Evolutionary conservation across 2,329 filamentous ascomycete species (phyloP).

Genomic region (Ophiostoma tasmaniense): DNA sequence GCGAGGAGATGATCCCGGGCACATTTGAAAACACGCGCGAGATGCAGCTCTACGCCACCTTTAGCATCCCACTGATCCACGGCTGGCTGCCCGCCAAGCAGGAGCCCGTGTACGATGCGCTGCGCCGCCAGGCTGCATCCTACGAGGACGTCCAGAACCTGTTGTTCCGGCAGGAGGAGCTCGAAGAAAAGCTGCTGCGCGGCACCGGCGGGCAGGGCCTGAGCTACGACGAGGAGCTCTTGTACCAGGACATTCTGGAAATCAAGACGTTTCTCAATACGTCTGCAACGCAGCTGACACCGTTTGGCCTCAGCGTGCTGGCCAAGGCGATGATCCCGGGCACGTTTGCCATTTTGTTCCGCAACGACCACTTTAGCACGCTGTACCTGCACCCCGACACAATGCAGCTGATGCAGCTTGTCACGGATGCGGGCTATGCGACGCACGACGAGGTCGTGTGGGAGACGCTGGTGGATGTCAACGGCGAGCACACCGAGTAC

Average conservation of each 20-base stretch:
- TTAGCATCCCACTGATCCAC: slow-evolving; percentile 80
- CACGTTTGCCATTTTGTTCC: slow-evolving; percentile 81
- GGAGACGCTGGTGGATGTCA: slow-evolving; percentile 87
- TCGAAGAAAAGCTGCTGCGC: slow-evolving; percentile 64
- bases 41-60: slow-evolving; percentile 85
- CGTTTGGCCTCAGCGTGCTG: slow-evolving; percentile 69
- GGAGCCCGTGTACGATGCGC: slow-evolving; percentile 59
- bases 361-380: slow-evolving; percentile 95
- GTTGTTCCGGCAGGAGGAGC: slow-evolving; percentile 78
- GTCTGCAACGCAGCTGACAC: slow-evolving; percentile 81
- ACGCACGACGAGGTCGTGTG: slow-evolving; percentile 87
- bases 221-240: slow-evolving; percentile 62
- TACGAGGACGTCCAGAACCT: slow-evolving; percentile 91
- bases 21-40: slow-evolving; percentile 81
- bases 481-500: slow-evolving; percentile 72
- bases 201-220: slow-evolving; percentile 41
- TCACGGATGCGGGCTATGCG: slow-evolving; percentile 88
- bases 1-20: slow-evolving; percentile 49
- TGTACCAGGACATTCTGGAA: slow-evolving; percentile 72
- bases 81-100: slow-evolving; percentile 74
- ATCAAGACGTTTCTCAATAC: slow-evolving; percentile 75
- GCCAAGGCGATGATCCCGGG: slow-evolving; percentile 63
- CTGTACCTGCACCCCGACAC: slow-evolving; percentile 80
- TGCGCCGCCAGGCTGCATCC: slow-evolving; percentile 66
- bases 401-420: slow-evolving; percentile 67